These are phyloP conservation scores for Elsinoe arachidis DNA, from an alignment of 2,329 filamentous ascomycete genomes.

Conservation along the genomic window DNA sequence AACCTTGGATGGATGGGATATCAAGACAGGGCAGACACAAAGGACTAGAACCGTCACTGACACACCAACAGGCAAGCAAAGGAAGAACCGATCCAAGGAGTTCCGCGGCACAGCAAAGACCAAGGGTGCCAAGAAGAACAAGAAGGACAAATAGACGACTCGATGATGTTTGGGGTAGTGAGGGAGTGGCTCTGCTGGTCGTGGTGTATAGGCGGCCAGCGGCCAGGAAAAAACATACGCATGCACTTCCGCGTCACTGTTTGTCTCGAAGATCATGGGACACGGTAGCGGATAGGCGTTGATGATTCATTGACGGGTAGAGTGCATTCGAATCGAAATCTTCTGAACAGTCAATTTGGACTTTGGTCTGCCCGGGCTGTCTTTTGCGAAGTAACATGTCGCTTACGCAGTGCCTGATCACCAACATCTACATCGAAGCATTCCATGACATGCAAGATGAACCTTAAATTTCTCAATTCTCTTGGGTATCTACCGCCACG, in stretches of 20 bases:
- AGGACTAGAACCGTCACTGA: constrained; percentile 16
- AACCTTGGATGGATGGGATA: neutral
- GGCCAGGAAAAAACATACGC: constrained; percentile 5
- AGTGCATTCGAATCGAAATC: constrained; percentile 15
- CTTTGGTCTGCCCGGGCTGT: too few relatives aligned
- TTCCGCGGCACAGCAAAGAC: constrained; percentile 95
- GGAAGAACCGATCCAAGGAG: constrained; percentile 99
- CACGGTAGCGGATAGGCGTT: constrained; percentile 12
- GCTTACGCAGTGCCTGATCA: too few relatives aligned
- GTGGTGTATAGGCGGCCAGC: neutral
- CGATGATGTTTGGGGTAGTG: constrained; percentile 1
- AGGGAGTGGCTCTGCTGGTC: constrained; percentile 1
- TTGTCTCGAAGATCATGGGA: constrained; percentile 7
- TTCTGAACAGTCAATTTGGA: constrained; percentile 9
- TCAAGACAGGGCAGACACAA: neutral
- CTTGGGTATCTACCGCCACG: neutral
- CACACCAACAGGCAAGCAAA: constrained; percentile 78
- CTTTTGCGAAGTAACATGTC: too few relatives aligned
- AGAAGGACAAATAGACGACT: constrained; percentile 48
- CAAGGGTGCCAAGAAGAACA: constrained; percentile 92
- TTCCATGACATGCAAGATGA: too few relatives aligned
- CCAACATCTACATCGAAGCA: too few relatives aligned
- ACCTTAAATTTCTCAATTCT: too few relatives aligned
- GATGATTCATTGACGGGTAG: constrained; percentile 15
- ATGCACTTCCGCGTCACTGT: constrained; percentile 6